These are phyloP conservation scores for Xylaria multiplex DNA, from an alignment of 2,329 filamentous ascomycete species.

Conservation along the genomic window DNA sequence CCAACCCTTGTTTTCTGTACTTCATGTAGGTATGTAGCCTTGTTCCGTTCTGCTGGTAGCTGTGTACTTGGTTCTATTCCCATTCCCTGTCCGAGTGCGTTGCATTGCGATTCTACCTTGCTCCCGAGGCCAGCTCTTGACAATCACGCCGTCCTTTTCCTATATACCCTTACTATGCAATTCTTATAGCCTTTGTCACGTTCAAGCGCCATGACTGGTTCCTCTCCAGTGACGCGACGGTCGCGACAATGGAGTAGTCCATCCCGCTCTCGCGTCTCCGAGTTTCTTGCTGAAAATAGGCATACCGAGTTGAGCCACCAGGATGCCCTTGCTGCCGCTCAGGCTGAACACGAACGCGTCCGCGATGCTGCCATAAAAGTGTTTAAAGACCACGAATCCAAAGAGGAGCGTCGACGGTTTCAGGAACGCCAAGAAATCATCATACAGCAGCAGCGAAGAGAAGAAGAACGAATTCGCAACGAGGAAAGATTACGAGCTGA, in stretches of 20 bases:
- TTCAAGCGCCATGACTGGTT: constrained; percentile 54
- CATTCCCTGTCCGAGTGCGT: neutral
- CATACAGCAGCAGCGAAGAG: constrained; percentile 56
- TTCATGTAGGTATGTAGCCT: neutral
- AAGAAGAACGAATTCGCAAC: constrained; percentile 57
- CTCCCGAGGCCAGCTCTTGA: constrained; percentile 12
- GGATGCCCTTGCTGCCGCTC: constrained; percentile 72
- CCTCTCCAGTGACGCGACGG: constrained; percentile 53
- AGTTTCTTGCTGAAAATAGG: constrained; percentile 69
- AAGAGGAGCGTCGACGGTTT: constrained; percentile 52
- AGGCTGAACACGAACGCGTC: constrained; percentile 73
- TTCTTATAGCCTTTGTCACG: constrained; percentile 36
- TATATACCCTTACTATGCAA: constrained; percentile 29
- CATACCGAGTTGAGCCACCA: constrained; percentile 72
- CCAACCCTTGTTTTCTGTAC: constrained; percentile 14
- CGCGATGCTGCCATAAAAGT: constrained; percentile 61
- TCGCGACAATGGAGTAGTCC: constrained; percentile 55
- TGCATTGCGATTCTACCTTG: constrained; percentile 11
- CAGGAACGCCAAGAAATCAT: constrained; percentile 53
- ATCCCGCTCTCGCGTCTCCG: constrained; percentile 61
- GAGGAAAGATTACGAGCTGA: constrained; percentile 60
- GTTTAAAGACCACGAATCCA: constrained; percentile 59
- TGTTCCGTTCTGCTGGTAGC: constrained; percentile 17
- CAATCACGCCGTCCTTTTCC: neutral
- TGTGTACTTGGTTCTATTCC: constrained; percentile 2